Evolutionary conservation across 1,139 yeast species (phyloP).

Genomic region (Suhomyces wounanorum): DNA sequence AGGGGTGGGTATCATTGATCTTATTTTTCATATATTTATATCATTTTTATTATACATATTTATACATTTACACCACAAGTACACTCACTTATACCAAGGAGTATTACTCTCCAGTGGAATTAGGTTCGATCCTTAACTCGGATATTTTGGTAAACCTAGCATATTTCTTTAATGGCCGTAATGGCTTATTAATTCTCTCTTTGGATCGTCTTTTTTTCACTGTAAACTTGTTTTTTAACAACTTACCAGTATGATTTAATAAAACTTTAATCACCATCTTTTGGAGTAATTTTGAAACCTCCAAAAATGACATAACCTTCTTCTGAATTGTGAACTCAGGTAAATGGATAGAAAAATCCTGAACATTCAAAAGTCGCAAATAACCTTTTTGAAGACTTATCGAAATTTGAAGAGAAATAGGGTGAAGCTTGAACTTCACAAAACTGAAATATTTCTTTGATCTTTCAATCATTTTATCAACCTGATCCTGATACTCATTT

Average conservation of each 20-base stretch:
- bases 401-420: slow-evolving; percentile 55
- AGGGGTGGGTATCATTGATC: background rate
- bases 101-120: slow-evolving; percentile 2
- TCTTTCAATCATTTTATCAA: slow-evolving; percentile 59
- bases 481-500: slow-evolving; percentile 38
- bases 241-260: slow-evolving; percentile 58
- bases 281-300: slow-evolving; percentile 54
- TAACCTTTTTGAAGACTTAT: slow-evolving; percentile 58
- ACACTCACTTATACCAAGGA: slow-evolving; percentile 10
- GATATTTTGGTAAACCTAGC: slow-evolving; percentile 27
- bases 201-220: slow-evolving; percentile 21
- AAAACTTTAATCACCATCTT: slow-evolving; percentile 53
- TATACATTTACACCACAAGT: slow-evolving; percentile 1
- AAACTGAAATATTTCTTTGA: slow-evolving; percentile 62
- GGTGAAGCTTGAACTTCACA: slow-evolving; percentile 47
- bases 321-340: slow-evolving; percentile 54
- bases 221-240: slow-evolving; percentile 56
- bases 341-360: slow-evolving; percentile 53
- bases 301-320: slow-evolving; percentile 54
- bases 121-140: slow-evolving; percentile 17
- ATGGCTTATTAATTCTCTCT: slow-evolving; percentile 19
- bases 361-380: slow-evolving; percentile 59
- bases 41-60: slow-evolving; percentile 3
- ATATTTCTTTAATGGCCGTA: slow-evolving; percentile 31
- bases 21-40: background rate